Percentiles rank a stretch among this genome's conserved stretches.
Conservation (phyloP, 495 filamentous ascomycete genomes). For the Penicillium soppii region DNA sequence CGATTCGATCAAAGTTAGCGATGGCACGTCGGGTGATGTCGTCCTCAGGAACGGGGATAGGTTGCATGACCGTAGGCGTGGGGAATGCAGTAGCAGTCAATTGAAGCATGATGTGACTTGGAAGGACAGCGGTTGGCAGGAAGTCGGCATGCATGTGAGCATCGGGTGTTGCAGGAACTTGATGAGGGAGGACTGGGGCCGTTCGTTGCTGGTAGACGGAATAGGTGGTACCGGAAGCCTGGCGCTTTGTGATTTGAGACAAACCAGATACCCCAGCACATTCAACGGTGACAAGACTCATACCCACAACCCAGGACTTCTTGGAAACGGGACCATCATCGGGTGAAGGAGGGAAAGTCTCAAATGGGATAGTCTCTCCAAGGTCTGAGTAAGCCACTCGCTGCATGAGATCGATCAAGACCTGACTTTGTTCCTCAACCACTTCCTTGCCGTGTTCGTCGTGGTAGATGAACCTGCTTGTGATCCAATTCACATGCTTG, state of each 20-base stretch:
- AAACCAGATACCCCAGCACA: slow-evolving; percentile 72
- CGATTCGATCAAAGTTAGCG: slow-evolving; percentile 76
- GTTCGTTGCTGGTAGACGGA: slow-evolving; percentile 73
- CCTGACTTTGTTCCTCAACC: slow-evolving; percentile 88
- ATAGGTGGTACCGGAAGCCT: slow-evolving; percentile 81
- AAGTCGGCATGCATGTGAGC: slow-evolving; percentile 38
- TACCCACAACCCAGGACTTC: slow-evolving; percentile 83
- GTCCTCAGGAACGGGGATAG: slow-evolving; percentile 80
- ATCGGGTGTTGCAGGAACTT: slow-evolving; percentile 53
- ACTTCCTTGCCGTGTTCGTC: slow-evolving; percentile 71
- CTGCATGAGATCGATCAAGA: slow-evolving; percentile 96
- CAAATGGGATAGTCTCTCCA: slow-evolving; percentile 51
- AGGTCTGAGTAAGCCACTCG: slow-evolving; percentile 83
- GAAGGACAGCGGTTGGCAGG: slow-evolving; percentile 54
- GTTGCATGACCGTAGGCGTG: slow-evolving; percentile 64
- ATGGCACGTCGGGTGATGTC: slow-evolving; percentile 76
- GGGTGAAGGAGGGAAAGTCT: slow-evolving; percentile 59
- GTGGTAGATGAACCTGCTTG: slow-evolving; percentile 74
- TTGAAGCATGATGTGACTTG: slow-evolving; percentile 83
- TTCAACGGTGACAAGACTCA: slow-evolving; percentile 84
- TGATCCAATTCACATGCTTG: slow-evolving; percentile 86
- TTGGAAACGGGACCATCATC: slow-evolving; percentile 66
- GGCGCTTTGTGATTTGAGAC: slow-evolving; percentile 77
- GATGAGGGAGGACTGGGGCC: slow-evolving; percentile 64
- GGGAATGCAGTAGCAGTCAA: slow-evolving; percentile 63